These are phyloP conservation scores for Yamadazyma jaroonii DNA, from an alignment of 1,139 yeast species.

Conservation along the genomic window DNA sequence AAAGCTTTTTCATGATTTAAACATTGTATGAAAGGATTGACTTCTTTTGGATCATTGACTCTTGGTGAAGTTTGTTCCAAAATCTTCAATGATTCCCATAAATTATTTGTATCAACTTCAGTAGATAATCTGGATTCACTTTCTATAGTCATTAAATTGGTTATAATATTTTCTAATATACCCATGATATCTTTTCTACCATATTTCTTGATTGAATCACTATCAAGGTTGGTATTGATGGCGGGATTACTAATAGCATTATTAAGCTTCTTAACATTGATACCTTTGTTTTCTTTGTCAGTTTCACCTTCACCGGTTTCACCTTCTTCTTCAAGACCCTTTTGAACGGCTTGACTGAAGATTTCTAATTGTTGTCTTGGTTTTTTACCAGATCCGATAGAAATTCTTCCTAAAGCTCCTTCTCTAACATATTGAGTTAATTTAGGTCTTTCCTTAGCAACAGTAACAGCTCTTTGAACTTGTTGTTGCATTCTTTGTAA, in stretches of 20 bases:
- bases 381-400: slow-evolving; percentile 77
- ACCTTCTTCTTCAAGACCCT: slow-evolving; percentile 39
- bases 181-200: slow-evolving; percentile 47
- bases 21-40: slow-evolving; percentile 83
- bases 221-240: slow-evolving; percentile 20
- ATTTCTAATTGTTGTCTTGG: slow-evolving; percentile 87
- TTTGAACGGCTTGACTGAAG: slow-evolving; percentile 53
- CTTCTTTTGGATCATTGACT: slow-evolving; percentile 42
- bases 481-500: slow-evolving; percentile 98
- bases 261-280: slow-evolving; percentile 16
- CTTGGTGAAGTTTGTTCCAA: slow-evolving; percentile 48
- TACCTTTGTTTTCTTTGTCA: slow-evolving; percentile 19
- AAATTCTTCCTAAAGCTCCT: slow-evolving; percentile 89
- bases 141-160: slow-evolving; percentile 76
- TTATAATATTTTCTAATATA: slow-evolving; percentile 73
- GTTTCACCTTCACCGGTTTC: slow-evolving; percentile 19
- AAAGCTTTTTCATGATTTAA: slow-evolving; percentile 84
- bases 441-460: slow-evolving; percentile 87
- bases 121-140: slow-evolving; percentile 72
- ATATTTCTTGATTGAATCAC: slow-evolving; percentile 29
- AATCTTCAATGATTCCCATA: slow-evolving; percentile 81
- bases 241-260: slow-evolving; percentile 16
- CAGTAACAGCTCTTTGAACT: slow-evolving; percentile 94
- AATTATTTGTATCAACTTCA: slow-evolving; percentile 50
- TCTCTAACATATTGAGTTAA: slow-evolving; percentile 69